These are phyloP conservation scores for Puccinia horiana DNA, from an alignment of 1,284 basidiomycete genomes.

Conservation along the genomic window DNA sequence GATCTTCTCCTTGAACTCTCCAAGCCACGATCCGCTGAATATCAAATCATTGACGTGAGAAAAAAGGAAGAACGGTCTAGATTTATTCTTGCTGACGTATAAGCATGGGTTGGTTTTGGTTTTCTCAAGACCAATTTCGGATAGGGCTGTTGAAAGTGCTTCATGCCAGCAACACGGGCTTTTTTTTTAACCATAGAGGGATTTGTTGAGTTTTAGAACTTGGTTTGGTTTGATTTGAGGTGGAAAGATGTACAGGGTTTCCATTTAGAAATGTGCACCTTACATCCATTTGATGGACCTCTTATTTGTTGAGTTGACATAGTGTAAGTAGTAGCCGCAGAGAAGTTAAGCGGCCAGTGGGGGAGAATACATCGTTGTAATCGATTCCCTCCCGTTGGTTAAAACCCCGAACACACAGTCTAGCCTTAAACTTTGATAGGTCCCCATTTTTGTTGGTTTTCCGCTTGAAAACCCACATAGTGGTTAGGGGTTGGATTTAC, in stretches of 20 bases:
- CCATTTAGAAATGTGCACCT: background rate
- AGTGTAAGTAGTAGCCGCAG: background rate
- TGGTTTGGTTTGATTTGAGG: background rate
- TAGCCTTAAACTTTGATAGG: constrained; percentile 10
- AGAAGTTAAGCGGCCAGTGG: background rate
- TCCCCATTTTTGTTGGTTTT: constrained; percentile 7
- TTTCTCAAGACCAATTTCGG: background rate
- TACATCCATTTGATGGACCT: constrained; percentile 30
- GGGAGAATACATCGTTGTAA: constrained; percentile 7
- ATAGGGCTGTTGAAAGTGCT: background rate
- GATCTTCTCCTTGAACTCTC: too few relatives aligned
- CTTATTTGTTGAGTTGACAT: background rate
- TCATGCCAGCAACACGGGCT: constrained; percentile 11
- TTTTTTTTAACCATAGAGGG: constrained; percentile 3
- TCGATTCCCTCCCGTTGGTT: constrained; percentile 9
- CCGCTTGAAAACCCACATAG: constrained; percentile 23
- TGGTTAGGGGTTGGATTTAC: background rate
- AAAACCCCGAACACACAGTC: background rate
- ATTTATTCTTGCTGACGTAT: too few relatives aligned
- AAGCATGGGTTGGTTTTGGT: constrained; percentile 8
- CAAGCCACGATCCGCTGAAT: too few relatives aligned
- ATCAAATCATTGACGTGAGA: too few relatives aligned
- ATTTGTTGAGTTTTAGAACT: constrained; percentile 9
- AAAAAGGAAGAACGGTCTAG: too few relatives aligned
- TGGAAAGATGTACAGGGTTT: background rate